Evolutionary conservation across 306 rosid species (phyloP).

Genomic region (Cicer judaicum): DNA sequence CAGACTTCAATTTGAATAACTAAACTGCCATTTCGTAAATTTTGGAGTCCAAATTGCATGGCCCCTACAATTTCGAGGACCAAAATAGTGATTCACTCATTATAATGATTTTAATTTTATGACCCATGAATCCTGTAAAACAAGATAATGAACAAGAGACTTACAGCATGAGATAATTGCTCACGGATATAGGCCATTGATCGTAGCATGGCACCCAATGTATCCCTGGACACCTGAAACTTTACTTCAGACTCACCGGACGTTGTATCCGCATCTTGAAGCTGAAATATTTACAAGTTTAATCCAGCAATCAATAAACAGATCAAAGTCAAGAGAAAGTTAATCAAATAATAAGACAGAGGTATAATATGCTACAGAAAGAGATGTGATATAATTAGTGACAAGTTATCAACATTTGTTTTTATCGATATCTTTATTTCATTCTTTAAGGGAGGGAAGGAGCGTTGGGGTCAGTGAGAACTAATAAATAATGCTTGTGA

Average conservation of each 20-base stretch:
- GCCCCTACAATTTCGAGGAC: not conserved
- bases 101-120: slow-evolving; percentile 22
- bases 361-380: slow-evolving; percentile 18
- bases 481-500: slow-evolving; percentile 6
- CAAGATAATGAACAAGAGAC: slow-evolving; percentile 44
- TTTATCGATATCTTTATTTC: slow-evolving; percentile 4
- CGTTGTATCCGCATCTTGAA: slow-evolving; percentile 88
- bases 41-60: not conserved
- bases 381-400: slow-evolving; percentile 25
- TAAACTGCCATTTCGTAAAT: not conserved
- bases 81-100: not conserved
- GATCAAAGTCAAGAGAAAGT: slow-evolving; percentile 13
- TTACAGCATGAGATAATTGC: slow-evolving; percentile 86
- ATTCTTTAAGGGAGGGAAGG: slow-evolving; percentile 8
- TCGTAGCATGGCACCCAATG: slow-evolving; percentile 96
- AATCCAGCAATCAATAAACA: slow-evolving; percentile 21
- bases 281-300: slow-evolving; percentile 59
- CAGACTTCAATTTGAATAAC: not conserved
- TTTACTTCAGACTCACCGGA: slow-evolving; percentile 95
- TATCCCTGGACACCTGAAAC: slow-evolving; percentile 95
- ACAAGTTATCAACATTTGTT: slow-evolving; percentile 29
- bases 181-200: slow-evolving; percentile 98
- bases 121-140: not conserved
- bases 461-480: not conserved
- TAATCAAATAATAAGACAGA: slow-evolving; percentile 4